phyloP scores from a whole-genome alignment of 768 basidiomycete species.

The Trametes villosa region DNA sequence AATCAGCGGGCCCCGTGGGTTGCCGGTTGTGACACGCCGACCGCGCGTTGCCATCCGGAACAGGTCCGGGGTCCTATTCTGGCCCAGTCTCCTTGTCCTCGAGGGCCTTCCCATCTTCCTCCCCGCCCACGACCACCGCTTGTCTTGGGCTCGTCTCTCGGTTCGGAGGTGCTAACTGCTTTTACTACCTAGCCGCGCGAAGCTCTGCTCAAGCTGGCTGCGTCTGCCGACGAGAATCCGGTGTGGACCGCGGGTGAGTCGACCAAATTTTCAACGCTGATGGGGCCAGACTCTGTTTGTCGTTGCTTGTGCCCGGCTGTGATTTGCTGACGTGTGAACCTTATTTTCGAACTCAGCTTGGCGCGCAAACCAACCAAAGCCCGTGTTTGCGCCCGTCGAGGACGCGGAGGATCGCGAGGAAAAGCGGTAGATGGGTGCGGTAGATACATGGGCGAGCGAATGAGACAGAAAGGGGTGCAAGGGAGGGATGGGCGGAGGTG shows the following conservation, averaged over 20 bases:
- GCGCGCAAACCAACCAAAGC: constrained; percentile 83
- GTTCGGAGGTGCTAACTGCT: constrained; percentile 8
- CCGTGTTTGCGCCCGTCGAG: constrained; percentile 74
- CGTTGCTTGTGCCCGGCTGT: constrained; percentile 47
- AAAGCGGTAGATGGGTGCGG: constrained; percentile 38
- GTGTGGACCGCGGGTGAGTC: constrained; percentile 83
- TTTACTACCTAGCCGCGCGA: constrained; percentile 77
- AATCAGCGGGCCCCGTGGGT: constrained; percentile 19
- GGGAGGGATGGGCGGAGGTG: constrained; percentile 29
- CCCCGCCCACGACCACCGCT: constrained; percentile 15
- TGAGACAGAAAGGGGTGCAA: constrained; percentile 16
- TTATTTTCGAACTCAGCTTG: constrained; percentile 62
- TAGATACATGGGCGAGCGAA: constrained; percentile 15
- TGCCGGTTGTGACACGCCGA: constrained; percentile 28
- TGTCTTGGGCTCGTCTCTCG: constrained; percentile 3
- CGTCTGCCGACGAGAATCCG: constrained; percentile 74
- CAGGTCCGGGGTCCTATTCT: constrained; percentile 20
- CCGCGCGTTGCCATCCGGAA: constrained; percentile 29
- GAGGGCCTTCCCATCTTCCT: constrained; percentile 20
- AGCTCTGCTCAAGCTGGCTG: constrained; percentile 92
- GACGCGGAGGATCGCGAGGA: constrained; percentile 63
- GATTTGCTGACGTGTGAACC: constrained; percentile 37
- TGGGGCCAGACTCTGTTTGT: constrained; percentile 41
- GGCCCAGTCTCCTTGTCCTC: constrained; percentile 19
- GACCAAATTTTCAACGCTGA: constrained; percentile 28